Conservation (phyloP, 495 filamentous ascomycete species). For the Astrocystis sublimbata region DNA sequence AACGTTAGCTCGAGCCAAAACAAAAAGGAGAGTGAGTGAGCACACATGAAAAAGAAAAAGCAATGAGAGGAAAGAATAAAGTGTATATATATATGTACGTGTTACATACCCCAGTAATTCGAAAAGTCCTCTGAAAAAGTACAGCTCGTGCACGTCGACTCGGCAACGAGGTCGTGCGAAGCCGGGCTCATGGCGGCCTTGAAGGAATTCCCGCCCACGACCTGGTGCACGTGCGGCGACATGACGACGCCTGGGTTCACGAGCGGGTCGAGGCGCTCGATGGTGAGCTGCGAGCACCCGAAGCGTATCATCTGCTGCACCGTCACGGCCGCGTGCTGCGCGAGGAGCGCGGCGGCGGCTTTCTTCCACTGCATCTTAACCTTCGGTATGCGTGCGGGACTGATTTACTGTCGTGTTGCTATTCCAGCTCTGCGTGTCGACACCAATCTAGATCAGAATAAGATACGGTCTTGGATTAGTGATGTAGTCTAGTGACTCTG, state of each 20-base stretch:
- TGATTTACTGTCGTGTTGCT: background rate
- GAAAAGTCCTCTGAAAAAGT: slow-evolving; percentile 42
- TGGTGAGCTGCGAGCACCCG: slow-evolving; percentile 41
- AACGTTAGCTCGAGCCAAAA: too few relatives aligned
- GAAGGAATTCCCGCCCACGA: slow-evolving; percentile 43
- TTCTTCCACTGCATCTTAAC: slow-evolving; percentile 31
- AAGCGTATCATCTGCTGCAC: slow-evolving; percentile 44
- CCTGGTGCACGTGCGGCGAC: slow-evolving; percentile 40
- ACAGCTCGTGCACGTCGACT: slow-evolving; percentile 40
- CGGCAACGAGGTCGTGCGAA: slow-evolving; percentile 30
- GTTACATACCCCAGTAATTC: slow-evolving; percentile 42
- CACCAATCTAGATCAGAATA: too few relatives aligned
- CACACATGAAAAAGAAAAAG: too few relatives aligned
- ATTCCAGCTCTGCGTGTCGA: too few relatives aligned
- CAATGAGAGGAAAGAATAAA: too few relatives aligned
- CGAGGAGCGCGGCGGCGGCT: slow-evolving; percentile 22
- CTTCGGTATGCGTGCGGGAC: background rate
- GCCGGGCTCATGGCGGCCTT: slow-evolving; percentile 34
- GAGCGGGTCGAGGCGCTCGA: slow-evolving; percentile 41
- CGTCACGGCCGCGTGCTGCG: slow-evolving; percentile 18
- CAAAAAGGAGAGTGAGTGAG: too few relatives aligned
- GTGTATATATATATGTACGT: background rate
- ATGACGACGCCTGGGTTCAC: slow-evolving; percentile 36
- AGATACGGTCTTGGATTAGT: too few relatives aligned
- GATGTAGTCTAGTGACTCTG: too few relatives aligned